Conservation (phyloP, 1,284 basidiomycete genomes). For the Sanghuangporus sanghuang region DNA sequence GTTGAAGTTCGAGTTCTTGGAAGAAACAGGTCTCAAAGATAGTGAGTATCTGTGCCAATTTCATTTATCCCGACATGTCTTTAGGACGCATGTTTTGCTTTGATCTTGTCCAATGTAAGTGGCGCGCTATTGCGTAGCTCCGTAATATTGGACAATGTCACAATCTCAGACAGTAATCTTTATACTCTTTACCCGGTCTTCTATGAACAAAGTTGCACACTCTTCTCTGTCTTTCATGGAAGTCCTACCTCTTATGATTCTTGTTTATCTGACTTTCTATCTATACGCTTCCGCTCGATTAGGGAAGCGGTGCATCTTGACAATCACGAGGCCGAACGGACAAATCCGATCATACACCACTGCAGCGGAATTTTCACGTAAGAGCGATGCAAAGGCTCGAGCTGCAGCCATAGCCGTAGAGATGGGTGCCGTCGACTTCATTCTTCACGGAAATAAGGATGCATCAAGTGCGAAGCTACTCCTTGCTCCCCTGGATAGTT, state of each 20-base stretch:
- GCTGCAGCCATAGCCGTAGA: conserved; percentile 50
- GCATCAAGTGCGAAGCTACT: conserved; percentile 27
- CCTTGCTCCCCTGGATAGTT: conserved; percentile 32
- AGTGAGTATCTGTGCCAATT: conserved; percentile 26
- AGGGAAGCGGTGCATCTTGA: conserved; percentile 56
- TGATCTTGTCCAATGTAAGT: conserved; percentile 4
- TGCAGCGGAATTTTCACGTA: conserved; percentile 35
- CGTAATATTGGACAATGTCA: conserved; percentile 3
- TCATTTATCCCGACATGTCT: neutral
- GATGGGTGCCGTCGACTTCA: conserved; percentile 54
- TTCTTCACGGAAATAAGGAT: conserved; percentile 37
- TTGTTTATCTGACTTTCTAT: neutral
- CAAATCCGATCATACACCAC: conserved; percentile 45
- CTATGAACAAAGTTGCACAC: neutral
- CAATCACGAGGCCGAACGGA: conserved; percentile 50
- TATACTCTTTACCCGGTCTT: neutral
- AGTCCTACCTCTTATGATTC: neutral
- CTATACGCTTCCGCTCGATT: neutral
- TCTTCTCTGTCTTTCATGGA: neutral
- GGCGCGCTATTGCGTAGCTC: neutral
- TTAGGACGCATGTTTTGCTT: neutral
- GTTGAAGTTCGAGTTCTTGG: conserved; percentile 41
- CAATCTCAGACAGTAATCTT: neutral
- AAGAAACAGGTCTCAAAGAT: conserved; percentile 28
- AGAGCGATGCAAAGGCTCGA: conserved; percentile 45